Conservation (phyloP, 805 yeast species). For the Barnettozyma sp. region DNA sequence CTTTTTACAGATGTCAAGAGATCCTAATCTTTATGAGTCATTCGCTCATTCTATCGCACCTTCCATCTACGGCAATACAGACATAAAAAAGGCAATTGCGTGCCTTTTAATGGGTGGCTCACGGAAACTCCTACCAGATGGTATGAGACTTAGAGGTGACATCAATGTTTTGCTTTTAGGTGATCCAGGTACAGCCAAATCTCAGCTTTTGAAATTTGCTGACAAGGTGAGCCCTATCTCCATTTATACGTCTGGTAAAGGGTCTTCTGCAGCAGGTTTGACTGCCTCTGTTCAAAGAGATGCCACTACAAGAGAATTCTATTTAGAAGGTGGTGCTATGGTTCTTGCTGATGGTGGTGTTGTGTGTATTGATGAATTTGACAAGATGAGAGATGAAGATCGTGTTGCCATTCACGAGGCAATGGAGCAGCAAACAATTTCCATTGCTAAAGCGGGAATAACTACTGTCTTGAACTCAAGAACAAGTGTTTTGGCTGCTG, state of each 20-base stretch:
- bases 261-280: constrained; percentile 98
- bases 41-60: constrained; percentile 91
- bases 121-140: constrained; percentile 86
- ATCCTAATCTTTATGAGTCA: constrained; percentile 79
- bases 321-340: constrained; percentile 99
- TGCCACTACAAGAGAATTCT: constrained; percentile 79
- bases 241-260: constrained; percentile 96
- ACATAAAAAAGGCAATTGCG: constrained; percentile 88
- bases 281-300: constrained; percentile 98
- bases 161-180: constrained; percentile 89
- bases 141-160: constrained; percentile 95
- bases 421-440: constrained; percentile 98
- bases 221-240: constrained; percentile 93
- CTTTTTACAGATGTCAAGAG: constrained; percentile 70
- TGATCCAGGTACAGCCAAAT: constrained; percentile 99
- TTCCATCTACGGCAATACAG: constrained; percentile 88
- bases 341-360: constrained; percentile 99
- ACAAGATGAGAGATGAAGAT: constrained; percentile 98
- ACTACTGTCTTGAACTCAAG: constrained; percentile 94
- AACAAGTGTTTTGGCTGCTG: constrained; percentile 95
- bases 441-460: constrained; percentile 98
- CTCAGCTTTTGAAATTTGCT: constrained; percentile 90
- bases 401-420: constrained; percentile 99
- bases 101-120: constrained; percentile 94
- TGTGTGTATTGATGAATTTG: constrained; percentile 98